Conservation (phyloP, 139 green algal species). For the Desmodesmus armatus region DNA sequence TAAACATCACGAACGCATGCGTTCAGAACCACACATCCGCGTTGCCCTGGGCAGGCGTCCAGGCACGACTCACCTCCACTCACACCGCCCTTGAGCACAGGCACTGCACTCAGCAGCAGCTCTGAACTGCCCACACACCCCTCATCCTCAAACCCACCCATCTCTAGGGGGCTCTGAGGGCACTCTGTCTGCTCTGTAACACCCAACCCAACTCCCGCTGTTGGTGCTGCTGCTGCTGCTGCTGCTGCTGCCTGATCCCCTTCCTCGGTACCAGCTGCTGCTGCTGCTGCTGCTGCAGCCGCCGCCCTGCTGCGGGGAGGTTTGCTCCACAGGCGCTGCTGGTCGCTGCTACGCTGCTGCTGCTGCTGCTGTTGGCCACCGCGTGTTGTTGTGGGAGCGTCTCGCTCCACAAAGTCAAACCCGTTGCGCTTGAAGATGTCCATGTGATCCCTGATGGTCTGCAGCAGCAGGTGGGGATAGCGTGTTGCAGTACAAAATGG, state of each 20-base stretch:
- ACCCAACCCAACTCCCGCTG: too few relatives aligned
- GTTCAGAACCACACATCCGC: too few relatives aligned
- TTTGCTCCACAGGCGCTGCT: too few relatives aligned
- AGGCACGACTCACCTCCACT: too few relatives aligned
- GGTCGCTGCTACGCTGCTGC: slow-evolving; percentile 23
- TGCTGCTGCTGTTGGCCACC: slow-evolving; percentile 1
- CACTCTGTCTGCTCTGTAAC: too few relatives aligned
- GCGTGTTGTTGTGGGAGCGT: too few relatives aligned
- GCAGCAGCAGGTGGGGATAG: too few relatives aligned
- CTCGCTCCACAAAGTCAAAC: slow-evolving; percentile 94
- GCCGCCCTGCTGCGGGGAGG: background rate
- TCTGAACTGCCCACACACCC: slow-evolving; percentile 24
- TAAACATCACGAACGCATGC: too few relatives aligned
- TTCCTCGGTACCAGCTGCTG: background rate
- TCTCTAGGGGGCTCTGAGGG: too few relatives aligned
- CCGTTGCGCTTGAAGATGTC: slow-evolving; percentile 86
- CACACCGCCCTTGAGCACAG: slow-evolving; percentile 58
- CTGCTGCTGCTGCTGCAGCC: background rate
- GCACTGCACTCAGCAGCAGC: slow-evolving; percentile 68
- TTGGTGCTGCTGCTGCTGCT: slow-evolving; percentile 15
- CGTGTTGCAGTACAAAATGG: too few relatives aligned
- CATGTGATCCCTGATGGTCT: slow-evolving; percentile 71
- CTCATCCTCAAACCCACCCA: background rate
- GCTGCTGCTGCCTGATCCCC: slow-evolving; percentile 5
- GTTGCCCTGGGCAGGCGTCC: too few relatives aligned